Evolutionary conservation across 352 stramenopile species (phyloP).

Genomic region (Blastocystis sp.): DNA sequence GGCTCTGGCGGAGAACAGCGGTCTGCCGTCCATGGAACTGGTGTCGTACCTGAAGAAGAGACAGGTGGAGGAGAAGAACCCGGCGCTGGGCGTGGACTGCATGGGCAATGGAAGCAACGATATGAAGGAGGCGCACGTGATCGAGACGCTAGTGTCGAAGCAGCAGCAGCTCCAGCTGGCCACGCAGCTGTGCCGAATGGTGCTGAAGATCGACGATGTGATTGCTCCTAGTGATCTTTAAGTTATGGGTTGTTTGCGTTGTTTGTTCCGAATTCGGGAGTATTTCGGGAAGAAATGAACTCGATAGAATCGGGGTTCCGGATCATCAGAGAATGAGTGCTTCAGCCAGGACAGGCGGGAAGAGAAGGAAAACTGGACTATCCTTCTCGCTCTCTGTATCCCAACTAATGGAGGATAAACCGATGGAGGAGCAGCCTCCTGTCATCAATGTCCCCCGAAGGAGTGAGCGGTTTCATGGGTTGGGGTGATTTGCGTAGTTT

Average conservation of each 20-base stretch:
- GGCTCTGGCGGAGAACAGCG: constrained; percentile 96
- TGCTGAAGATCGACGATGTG: constrained; percentile 99
- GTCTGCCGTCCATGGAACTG: constrained; percentile 92
- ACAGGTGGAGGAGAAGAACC: constrained; percentile 88
- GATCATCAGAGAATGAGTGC: too few relatives aligned
- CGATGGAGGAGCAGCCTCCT: too few relatives aligned
- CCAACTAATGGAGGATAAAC: too few relatives aligned
- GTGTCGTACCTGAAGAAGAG: constrained; percentile 91
- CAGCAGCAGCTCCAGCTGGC: constrained; percentile 97
- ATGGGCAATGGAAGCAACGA: constrained; percentile 86
- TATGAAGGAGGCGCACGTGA: constrained; percentile 97
- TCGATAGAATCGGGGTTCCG: too few relatives aligned
- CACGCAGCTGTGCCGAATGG: constrained; percentile 99
- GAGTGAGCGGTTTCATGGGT: neutral
- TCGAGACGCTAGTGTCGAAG: constrained; percentile 99
- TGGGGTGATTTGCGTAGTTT: neutral
- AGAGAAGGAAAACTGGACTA: too few relatives aligned
- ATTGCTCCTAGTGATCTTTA: constrained; percentile 76
- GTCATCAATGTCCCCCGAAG: neutral
- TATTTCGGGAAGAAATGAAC: neutral
- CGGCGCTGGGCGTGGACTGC: constrained; percentile 91
- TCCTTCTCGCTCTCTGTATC: too few relatives aligned
- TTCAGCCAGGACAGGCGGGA: too few relatives aligned
- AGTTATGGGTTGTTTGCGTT: constrained; percentile 67
- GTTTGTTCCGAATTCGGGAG: neutral